Base-by-base conservation (phyloP, 192 early-diverging fungal genomes). In the Coemansia sp. region DNA sequence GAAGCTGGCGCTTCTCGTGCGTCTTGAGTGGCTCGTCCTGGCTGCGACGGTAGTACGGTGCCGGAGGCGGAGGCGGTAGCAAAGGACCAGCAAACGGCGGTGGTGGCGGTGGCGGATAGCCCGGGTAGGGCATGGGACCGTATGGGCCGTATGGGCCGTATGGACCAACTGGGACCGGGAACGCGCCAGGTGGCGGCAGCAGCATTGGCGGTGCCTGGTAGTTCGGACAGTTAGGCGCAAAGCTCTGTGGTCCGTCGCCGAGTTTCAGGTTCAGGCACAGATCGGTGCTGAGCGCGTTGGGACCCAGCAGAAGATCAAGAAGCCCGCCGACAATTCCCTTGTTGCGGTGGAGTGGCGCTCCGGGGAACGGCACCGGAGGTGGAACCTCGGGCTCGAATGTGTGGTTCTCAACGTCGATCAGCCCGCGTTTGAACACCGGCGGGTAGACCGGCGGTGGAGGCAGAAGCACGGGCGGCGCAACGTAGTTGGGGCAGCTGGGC, bases 261-360 rank as follows among this genome's bases (percentile, higher is more conserved):
- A 82, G 72, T 71, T 82, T 82, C 39, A 82, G 75, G 43, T 82
- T 70, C 32, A 82, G 61, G 56, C 79, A 82, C 35, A 81, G 20
- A 34, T 81, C 78, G 4, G 70, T 62, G 67, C 67, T 75, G 67
- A 81, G 64, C 5, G 73, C 78, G 20, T 81, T 81, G 58, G 78
- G 78, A 11, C 78, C 78, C 14, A 81, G 70, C 22, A 81, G 78
- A 32, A 75, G 67, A 18, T 81, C 78, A 20, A 81, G 73, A 22
- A 81, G 72, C 14, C 73, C 70, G 51, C 73, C 73, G 14, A 81
- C 51, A 1, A 81, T 68, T 17, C 78, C 78, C 70, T 81, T 81
- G 65, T 68, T 81, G 70, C 73, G 78, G 34, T 52, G 78, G 8
- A 61, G 65, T 51, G 73, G 73, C 2, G 78, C 70, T 1, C 37